phyloP scores from a whole-genome alignment of 2,329 filamentous ascomycete genomes.

The Aspergillus felis region DNA sequence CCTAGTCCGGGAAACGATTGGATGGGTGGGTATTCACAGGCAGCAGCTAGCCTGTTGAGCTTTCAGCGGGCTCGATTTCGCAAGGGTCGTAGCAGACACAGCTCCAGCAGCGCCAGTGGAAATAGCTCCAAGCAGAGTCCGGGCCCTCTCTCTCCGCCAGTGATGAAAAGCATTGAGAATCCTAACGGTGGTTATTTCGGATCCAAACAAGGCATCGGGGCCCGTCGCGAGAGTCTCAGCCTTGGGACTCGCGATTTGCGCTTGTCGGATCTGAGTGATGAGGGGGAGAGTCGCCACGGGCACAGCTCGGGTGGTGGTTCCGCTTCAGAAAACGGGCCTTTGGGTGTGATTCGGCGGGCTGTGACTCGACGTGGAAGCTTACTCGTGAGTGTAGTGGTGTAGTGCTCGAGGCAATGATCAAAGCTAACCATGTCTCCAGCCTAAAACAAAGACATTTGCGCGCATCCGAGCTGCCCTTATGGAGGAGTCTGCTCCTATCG shows the following conservation, averaged over 20 bases:
- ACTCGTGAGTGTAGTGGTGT: slow-evolving; percentile 59
- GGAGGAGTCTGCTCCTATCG: slow-evolving; percentile 82
- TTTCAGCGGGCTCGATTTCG: slow-evolving; percentile 63
- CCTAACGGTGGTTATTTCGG: slow-evolving; percentile 53
- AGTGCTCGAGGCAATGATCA: background rate
- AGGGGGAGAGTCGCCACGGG: slow-evolving; percentile 55
- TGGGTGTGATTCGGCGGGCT: slow-evolving; percentile 73
- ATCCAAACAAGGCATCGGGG: slow-evolving; percentile 45
- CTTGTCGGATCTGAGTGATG: slow-evolving; percentile 74
- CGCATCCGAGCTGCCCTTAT: slow-evolving; percentile 84
- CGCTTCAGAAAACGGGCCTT: slow-evolving; percentile 52
- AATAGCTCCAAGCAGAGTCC: slow-evolving; percentile 65
- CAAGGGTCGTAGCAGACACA: slow-evolving; percentile 59
- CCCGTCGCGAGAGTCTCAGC: slow-evolving; percentile 81
- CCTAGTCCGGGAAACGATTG: slow-evolving; percentile 58
- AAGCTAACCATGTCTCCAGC: slow-evolving; percentile 48
- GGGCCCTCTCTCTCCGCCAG: slow-evolving; percentile 74
- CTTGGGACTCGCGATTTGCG: slow-evolving; percentile 86
- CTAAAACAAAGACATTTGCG: slow-evolving; percentile 94
- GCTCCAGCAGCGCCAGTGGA: slow-evolving; percentile 66
- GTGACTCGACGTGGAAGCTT: slow-evolving; percentile 88
- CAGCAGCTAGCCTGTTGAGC: slow-evolving; percentile 72
- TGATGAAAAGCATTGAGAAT: slow-evolving; percentile 53
- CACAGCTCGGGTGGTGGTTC: slow-evolving; percentile 30
- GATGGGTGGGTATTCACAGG: slow-evolving; percentile 62